Evolutionary conservation across 2,329 filamentous ascomycete species (phyloP).

Genomic region (Bertia moriformis): DNA sequence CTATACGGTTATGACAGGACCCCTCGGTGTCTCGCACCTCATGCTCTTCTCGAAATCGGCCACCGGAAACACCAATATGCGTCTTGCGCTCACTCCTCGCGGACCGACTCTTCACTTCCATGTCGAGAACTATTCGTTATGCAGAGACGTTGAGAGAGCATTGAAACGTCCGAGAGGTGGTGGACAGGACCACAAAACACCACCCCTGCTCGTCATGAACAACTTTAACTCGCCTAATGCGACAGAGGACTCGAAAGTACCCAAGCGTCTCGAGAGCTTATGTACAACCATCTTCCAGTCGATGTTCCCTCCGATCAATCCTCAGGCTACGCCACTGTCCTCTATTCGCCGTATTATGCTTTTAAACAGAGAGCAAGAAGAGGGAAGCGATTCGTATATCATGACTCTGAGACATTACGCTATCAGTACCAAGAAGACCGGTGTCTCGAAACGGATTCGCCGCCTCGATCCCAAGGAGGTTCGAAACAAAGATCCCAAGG

Average conservation of each 20-base stretch:
- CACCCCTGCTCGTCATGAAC: not conserved
- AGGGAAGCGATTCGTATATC: not conserved
- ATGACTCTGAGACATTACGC: slow-evolving; percentile 1
- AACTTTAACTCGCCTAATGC: not conserved
- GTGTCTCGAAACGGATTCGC: not conserved
- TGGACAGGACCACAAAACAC: slow-evolving; percentile 1
- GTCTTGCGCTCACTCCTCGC: not conserved
- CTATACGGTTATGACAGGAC: slow-evolving; percentile 1
- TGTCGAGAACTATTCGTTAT: not conserved
- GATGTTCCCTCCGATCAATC: not conserved
- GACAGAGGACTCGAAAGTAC: not conserved
- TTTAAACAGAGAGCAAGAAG: not conserved
- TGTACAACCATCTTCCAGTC: not conserved
- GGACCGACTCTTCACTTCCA: slow-evolving; percentile 1
- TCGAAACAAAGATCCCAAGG: not conserved
- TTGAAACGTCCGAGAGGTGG: not conserved
- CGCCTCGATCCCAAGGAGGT: not conserved
- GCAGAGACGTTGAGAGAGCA: not conserved
- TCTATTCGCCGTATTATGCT: slow-evolving; percentile 1
- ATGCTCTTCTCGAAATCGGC: not conserved
- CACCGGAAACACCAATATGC: slow-evolving; percentile 1
- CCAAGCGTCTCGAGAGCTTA: not conserved
- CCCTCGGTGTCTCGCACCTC: not conserved
- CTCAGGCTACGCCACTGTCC: not conserved
- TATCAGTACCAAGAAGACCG: not conserved